Evolutionary conservation across 148 eudicot species (phyloP).

Genomic region (Spergularia bocconei): DNA sequence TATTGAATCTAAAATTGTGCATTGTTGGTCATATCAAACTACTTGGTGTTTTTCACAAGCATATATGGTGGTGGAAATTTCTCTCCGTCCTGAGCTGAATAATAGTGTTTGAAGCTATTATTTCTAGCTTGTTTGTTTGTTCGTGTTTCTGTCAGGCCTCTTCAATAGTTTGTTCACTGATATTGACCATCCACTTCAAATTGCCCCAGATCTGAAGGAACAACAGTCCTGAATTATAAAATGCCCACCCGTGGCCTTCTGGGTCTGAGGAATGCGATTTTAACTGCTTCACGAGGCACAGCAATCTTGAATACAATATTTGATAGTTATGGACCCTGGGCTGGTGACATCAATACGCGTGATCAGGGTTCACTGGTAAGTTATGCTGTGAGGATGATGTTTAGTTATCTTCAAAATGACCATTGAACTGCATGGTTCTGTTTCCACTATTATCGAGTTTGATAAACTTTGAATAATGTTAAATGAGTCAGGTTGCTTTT

Average conservation of each 20-base stretch:
- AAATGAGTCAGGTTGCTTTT: conserved; percentile 70
- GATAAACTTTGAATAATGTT: conserved; percentile 4
- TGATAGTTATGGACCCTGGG: conserved; percentile 96
- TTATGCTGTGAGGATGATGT: neutral
- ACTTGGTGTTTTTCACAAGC: neutral
- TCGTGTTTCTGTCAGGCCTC: neutral
- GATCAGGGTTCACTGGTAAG: conserved; percentile 94
- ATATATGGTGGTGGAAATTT: neutral
- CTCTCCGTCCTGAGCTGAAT: neutral
- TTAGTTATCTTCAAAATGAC: neutral
- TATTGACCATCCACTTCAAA: conserved; percentile 6
- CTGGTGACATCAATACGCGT: conserved; percentile 91
- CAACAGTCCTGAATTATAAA: conserved; percentile 71
- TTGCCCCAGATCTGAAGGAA: conserved; percentile 69
- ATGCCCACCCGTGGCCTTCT: conserved; percentile 98
- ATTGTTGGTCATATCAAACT: neutral
- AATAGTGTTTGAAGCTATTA: neutral
- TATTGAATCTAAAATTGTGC: conserved; percentile 1
- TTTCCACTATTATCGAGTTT: conserved; percentile 15
- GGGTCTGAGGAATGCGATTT: conserved; percentile 82
- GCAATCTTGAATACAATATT: conserved; percentile 94
- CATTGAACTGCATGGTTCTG: neutral
- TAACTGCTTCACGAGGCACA: conserved; percentile 95
- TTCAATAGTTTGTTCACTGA: neutral
- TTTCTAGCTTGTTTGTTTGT: conserved; percentile 1